Evolutionary conservation across 192 early-diverging fungal species (phyloP).

Genomic region (Coemansia sp.): DNA sequence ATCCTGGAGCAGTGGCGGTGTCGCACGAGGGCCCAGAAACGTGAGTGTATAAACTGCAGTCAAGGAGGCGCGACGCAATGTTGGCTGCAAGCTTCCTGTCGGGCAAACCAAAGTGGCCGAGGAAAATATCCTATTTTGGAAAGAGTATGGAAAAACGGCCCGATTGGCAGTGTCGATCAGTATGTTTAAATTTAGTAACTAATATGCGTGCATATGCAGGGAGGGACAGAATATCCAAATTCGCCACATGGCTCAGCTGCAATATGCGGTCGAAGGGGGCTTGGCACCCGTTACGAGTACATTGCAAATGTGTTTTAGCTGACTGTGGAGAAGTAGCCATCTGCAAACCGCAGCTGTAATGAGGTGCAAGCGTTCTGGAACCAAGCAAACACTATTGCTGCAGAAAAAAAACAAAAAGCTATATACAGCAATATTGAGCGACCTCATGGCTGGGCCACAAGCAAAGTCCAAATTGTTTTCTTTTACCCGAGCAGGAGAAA

Average conservation of each 20-base stretch:
- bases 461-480: neutral
- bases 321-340: neutral
- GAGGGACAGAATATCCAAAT: neutral
- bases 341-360: too few species aligned
- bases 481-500: neutral
- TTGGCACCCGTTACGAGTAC: neutral
- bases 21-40: slow-evolving; percentile 39
- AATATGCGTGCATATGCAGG: neutral
- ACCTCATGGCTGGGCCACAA: neutral
- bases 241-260: slow-evolving; percentile 4
- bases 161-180: slow-evolving; percentile 11
- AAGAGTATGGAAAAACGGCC: neutral
- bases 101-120: slow-evolving; percentile 47
- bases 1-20: neutral
- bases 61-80: slow-evolving; percentile 45
- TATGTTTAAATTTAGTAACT: slow-evolving; percentile 5
- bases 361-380: neutral
- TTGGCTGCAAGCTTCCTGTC: slow-evolving; percentile 49
- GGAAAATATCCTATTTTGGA: slow-evolving; percentile 50
- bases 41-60: slow-evolving; percentile 53
- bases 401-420: neutral
- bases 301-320: neutral
- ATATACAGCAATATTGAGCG: neutral
- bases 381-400: neutral
- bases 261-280: neutral